A percentile compares a stretch with the other conserved stretches of the same genome.
Evolutionary conservation across 129 eudicot species (phyloP).

Genomic region (Pulicaria dysenterica): DNA sequence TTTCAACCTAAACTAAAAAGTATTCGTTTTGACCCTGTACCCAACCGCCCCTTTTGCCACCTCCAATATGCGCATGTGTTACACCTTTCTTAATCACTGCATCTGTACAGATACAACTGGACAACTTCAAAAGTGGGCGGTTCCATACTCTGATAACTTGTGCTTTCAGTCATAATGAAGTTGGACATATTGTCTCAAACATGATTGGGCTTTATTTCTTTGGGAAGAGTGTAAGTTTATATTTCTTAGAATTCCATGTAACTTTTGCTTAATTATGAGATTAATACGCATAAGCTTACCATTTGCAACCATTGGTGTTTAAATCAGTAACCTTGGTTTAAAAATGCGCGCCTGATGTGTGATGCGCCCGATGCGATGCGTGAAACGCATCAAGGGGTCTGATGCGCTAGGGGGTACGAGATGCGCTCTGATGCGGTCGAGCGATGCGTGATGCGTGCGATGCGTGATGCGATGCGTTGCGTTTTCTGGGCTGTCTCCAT

Average conservation of each 20-base stretch:
- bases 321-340: background rate
- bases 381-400: too few species aligned
- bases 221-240: conserved; percentile 68
- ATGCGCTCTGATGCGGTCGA: too few species aligned
- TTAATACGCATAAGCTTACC: background rate
- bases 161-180: conserved; percentile 77
- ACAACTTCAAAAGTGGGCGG: conserved; percentile 68
- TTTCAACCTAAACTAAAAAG: background rate
- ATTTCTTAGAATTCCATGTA: background rate
- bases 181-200: conserved; percentile 60
- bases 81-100: background rate
- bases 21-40: background rate
- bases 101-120: conserved; percentile 64
- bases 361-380: too few species aligned
- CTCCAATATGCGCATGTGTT: background rate
- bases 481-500: too few species aligned
- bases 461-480: too few species aligned
- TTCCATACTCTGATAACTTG: conserved; percentile 77
- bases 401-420: too few species aligned
- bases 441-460: too few species aligned
- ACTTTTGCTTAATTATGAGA: background rate
- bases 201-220: conserved; percentile 91
- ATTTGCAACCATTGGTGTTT: background rate
- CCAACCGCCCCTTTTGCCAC: conserved; percentile 1
- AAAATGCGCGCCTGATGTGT: too few species aligned